A percentile compares a stretch with the other conserved stretches of the same genome.
Evolutionary conservation across 1,284 basidiomycete species (phyloP).

Genomic region (Apiotrichum gamsii): DNA sequence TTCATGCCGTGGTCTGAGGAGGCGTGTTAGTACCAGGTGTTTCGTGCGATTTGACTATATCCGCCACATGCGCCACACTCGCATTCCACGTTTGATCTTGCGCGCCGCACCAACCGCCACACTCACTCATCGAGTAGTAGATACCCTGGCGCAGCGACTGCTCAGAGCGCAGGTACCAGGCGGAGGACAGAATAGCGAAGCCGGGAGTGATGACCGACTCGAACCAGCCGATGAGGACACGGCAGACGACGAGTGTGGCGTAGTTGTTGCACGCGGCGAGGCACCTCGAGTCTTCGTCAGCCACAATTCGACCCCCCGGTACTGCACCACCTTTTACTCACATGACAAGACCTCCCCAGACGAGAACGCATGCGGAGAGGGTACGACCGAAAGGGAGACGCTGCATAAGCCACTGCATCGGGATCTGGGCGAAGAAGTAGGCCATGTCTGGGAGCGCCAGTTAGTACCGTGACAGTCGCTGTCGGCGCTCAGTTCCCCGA

Average conservation of each 20-base stretch:
- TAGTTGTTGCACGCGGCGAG: conserved; percentile 9
- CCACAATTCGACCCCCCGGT: too few species aligned
- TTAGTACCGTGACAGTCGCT: not conserved
- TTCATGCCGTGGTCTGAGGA: too few species aligned
- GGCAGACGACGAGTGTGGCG: conserved; percentile 7
- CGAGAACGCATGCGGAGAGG: conserved; percentile 2
- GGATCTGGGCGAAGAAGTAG: conserved; percentile 21
- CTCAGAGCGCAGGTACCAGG: conserved; percentile 14
- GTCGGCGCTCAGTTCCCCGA: not conserved
- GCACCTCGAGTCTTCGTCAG: too few species aligned
- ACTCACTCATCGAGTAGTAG: conserved; percentile 25
- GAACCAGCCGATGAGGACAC: conserved; percentile 19
- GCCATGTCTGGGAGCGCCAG: conserved; percentile 4
- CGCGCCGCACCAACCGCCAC: too few species aligned
- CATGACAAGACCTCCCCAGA: conserved; percentile 12
- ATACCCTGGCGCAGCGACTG: conserved; percentile 16
- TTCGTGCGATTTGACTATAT: too few species aligned
- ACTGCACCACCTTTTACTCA: too few species aligned
- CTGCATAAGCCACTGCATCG: conserved; percentile 24
- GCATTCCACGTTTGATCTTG: too few species aligned
- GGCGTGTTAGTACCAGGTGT: too few species aligned
- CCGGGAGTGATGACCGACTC: conserved; percentile 23
- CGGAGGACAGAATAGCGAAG: conserved; percentile 21
- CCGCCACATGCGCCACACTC: too few species aligned
- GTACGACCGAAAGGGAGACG: conserved; percentile 19